Base-by-base conservation (phyloP, 2,329 filamentous ascomycete genomes). In the Aspergillus tamarii region DNA sequence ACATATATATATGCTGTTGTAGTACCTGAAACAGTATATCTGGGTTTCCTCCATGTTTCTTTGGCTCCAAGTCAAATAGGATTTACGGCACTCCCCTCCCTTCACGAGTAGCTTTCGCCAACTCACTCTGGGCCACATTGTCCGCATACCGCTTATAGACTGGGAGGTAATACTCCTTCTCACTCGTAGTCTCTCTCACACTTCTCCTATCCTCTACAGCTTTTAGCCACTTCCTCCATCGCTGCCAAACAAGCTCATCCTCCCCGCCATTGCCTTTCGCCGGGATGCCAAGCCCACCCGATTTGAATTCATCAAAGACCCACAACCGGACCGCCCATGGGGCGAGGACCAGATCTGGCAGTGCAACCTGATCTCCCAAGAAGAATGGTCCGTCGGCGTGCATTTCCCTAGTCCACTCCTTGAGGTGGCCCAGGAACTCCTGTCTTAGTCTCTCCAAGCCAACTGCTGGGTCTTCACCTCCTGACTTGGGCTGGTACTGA, bases 251-350 rank as follows among this genome's bases (percentile, higher is more conserved):
- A 41, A 75, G 75, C 59, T 87, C 86, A 43, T 90, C 85, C 9
- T 83, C 79, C 0, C 81, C 84, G 2, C 80, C 82, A 58, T 82
- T 54, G 0, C 84, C 84, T 39, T 81, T 73, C 57, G 66, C 77
- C 1, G 84, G 84, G 46, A 88, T 79, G 0, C 82, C 81, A n/a
- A 83, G 65, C 0, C 84, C 85, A 1, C 81, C 83, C 0, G 78
- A 72, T 72, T 94, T 94, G 73, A 90, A 94, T 66, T 92, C 84
- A 69, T 94, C 90, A 68, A 94, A 89, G 7, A 92, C 79, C 81
- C 90, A 94, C 23, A 93, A 73, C 16, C 91, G 82, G 70, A 88
- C 85, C 0, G 88, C 88, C 90, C 90, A 94, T 0, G 91, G 91
- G 43, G 88, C 91, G 3, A 93, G 78, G 66, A 87, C 85, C 28